A percentile compares a stretch with the other conserved stretches of the same genome.
Conservation (phyloP, 192 early-diverging fungal genomes). For the Paraglomus brasilianum region DNA sequence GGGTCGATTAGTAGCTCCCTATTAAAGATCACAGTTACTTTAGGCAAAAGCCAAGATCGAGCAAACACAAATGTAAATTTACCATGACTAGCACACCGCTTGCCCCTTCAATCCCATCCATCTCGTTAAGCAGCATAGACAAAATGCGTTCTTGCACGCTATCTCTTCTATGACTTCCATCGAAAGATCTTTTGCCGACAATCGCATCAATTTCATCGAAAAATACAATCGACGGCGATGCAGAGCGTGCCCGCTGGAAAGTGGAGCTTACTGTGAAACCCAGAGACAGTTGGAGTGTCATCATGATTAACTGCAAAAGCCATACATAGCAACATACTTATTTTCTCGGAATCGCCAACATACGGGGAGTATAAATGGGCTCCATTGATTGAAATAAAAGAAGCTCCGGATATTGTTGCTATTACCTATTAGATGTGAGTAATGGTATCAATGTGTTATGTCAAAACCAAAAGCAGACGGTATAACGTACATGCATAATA, state of each 20-base stretch:
- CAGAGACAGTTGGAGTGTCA: background rate
- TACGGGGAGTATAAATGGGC: constrained; percentile 75
- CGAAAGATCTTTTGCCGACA: constrained; percentile 74
- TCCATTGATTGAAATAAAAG: constrained; percentile 77
- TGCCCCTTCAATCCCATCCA: constrained; percentile 84
- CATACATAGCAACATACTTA: constrained; percentile 40
- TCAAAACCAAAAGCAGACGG: too few species aligned
- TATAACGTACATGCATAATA: background rate
- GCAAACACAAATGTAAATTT: constrained; percentile 28
- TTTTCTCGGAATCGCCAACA: constrained; percentile 85
- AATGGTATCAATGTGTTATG: background rate
- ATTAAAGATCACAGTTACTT: background rate
- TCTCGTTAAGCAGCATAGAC: constrained; percentile 80
- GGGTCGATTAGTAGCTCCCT: constrained; percentile 87
- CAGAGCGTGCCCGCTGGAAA: constrained; percentile 78
- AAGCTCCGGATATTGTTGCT: constrained; percentile 74
- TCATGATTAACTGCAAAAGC: constrained; percentile 31
- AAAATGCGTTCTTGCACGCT: constrained; percentile 78
- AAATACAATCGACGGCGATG: constrained; percentile 86
- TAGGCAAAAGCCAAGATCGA: background rate
- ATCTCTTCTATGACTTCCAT: constrained; percentile 58
- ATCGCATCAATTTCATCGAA: constrained; percentile 97
- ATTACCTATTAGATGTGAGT: constrained; percentile 49
- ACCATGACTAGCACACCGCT: constrained; percentile 74
- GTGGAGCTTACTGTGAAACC: constrained; percentile 57